These are phyloP conservation scores for Hypoxylon sp. DNA, from an alignment of 2,329 filamentous ascomycete genomes.

Conservation along the genomic window DNA sequence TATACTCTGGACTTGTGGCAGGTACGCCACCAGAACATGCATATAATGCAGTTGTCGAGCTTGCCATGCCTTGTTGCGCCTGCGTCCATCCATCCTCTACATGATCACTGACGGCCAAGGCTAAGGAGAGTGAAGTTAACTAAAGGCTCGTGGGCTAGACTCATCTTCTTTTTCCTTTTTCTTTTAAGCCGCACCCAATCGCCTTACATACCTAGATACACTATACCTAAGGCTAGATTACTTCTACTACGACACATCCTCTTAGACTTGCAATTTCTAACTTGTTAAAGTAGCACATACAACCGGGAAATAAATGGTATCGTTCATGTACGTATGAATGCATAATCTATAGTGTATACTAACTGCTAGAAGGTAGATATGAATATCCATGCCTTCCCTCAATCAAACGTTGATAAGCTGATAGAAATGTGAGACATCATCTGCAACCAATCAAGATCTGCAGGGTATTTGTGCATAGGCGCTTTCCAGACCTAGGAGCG, in stretches of 20 bases:
- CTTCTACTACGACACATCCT: neutral
- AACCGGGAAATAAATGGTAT: neutral
- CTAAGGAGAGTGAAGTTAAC: neutral
- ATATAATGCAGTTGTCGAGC: neutral
- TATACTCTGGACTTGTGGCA: conserved; percentile 13
- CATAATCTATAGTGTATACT: neutral
- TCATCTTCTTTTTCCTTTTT: neutral
- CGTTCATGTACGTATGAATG: neutral
- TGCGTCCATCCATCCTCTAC: neutral
- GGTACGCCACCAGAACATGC: neutral
- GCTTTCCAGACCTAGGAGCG: conserved; percentile 10
- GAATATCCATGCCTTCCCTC: neutral
- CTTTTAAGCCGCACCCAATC: neutral
- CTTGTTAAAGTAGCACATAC: neutral
- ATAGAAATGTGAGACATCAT: conserved; percentile 16
- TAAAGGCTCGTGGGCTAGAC: neutral
- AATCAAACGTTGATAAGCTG: neutral
- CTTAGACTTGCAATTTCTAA: neutral
- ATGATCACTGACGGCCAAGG: neutral
- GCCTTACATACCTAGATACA: neutral
- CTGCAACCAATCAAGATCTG: conserved; percentile 32
- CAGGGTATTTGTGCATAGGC: conserved; percentile 30
- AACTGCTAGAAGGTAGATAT: neutral
- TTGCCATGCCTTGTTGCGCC: neutral
- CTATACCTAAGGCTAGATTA: neutral